These are phyloP conservation scores for Cadophora gregata DNA, from an alignment of 2,329 filamentous ascomycete genomes.

Conservation along the genomic window DNA sequence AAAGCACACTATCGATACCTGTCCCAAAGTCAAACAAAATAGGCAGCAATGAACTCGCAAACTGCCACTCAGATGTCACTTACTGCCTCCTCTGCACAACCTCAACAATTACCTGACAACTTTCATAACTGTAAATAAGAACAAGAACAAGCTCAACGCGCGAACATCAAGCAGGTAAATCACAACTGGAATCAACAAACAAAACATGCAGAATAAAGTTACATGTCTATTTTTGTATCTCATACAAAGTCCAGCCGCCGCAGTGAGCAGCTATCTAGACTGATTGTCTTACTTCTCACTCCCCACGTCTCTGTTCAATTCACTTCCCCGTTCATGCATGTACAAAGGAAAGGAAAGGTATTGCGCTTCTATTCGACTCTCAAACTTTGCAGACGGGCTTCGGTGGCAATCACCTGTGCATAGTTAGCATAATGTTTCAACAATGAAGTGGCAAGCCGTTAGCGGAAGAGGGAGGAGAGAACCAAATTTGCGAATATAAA, in stretches of 20 bases:
- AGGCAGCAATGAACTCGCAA: no score
- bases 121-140: neutral
- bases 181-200: neutral
- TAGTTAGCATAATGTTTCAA: slow-evolving; percentile 28
- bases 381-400: slow-evolving; percentile 87
- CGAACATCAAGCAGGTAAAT: neutral
- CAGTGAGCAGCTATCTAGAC: slow-evolving; percentile 24
- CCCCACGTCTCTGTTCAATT: neutral
- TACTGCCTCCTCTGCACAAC: no score
- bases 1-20: no score
- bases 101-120: no score
- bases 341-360: slow-evolving; percentile 41
- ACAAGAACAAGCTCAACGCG: neutral
- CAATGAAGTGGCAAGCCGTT: neutral
- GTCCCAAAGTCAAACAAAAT: no score
- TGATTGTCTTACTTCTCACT: neutral
- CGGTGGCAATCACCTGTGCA: slow-evolving; percentile 82
- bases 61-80: no score
- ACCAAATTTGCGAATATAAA: slow-evolving; percentile 36
- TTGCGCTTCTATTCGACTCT: slow-evolving; percentile 70
- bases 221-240: slow-evolving; percentile 35
- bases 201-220: slow-evolving; percentile 26
- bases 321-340: slow-evolving; percentile 26
- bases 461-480: no score
- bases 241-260: slow-evolving; percentile 23